Conservation (phyloP, 306 rosid genomes). For the Glycine latifolia region DNA sequence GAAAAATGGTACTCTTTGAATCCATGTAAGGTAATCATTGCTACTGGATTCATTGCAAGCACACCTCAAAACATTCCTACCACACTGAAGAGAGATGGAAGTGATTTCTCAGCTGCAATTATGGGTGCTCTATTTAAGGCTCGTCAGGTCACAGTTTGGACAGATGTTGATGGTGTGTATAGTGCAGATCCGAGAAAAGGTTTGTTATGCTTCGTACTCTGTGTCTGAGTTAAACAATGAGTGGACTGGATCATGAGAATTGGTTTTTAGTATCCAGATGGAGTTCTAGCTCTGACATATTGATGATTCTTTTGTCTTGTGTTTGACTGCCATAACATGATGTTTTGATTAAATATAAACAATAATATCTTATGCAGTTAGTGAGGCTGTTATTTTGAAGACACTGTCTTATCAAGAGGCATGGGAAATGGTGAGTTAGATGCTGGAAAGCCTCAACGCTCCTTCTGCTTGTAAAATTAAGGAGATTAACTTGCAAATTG, state of each 20-base stretch:
- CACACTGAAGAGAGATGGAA: slow-evolving; percentile 98
- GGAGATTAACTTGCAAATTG: slow-evolving; percentile 47
- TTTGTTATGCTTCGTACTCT: slow-evolving; percentile 47
- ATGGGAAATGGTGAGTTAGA: slow-evolving; percentile 93
- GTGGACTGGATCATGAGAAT: slow-evolving; percentile 28
- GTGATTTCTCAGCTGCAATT: slow-evolving; percentile 98
- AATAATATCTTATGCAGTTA: slow-evolving; percentile 70
- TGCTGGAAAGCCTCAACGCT: slow-evolving; percentile 29
- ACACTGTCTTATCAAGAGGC: slow-evolving; percentile 97
- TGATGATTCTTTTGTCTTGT: slow-evolving; percentile 28
- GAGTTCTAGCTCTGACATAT: slow-evolving; percentile 29
- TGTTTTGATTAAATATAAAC: slow-evolving; percentile 37
- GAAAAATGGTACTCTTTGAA: slow-evolving; percentile 79
- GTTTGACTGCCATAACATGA: slow-evolving; percentile 32
- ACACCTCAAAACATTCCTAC: slow-evolving; percentile 89
- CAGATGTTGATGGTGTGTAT: slow-evolving; percentile 97
- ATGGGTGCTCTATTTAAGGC: slow-evolving; percentile 88
- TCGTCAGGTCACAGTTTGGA: slow-evolving; percentile 93
- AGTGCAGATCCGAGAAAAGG: slow-evolving; percentile 99
- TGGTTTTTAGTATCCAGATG: slow-evolving; percentile 1
- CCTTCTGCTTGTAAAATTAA: slow-evolving; percentile 34
- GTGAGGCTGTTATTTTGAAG: slow-evolving; percentile 93
- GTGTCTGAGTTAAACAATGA: slow-evolving; percentile 13
- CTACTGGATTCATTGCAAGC: slow-evolving; percentile 99
- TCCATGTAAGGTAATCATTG: slow-evolving; percentile 76